These are phyloP conservation scores for Pouteria campechiana DNA, from an alignment of 179 eudicot genomes.

Conservation along the genomic window DNA sequence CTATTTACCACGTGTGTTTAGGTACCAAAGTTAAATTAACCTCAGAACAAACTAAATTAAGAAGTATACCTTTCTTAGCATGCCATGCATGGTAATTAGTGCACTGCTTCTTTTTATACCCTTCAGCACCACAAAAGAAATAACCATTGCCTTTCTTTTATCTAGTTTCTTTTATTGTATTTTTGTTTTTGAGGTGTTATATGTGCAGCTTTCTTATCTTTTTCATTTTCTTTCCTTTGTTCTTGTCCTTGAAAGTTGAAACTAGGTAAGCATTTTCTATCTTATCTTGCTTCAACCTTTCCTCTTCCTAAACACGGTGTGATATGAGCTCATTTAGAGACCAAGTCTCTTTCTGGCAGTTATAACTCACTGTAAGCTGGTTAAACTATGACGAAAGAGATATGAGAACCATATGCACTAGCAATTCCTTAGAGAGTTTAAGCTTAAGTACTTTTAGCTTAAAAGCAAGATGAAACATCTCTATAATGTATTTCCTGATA, in stretches of 20 bases:
- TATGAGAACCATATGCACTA: conserved; percentile 1
- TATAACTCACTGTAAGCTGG: background rate
- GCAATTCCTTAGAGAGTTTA: background rate
- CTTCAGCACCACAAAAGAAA: too few relatives aligned
- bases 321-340: background rate
- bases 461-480: too few relatives aligned
- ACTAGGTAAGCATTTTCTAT: background rate
- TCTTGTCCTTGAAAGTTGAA: too few relatives aligned
- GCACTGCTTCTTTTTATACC: background rate
- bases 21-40: background rate
- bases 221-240: background rate
- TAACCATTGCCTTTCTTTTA: too few relatives aligned
- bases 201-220: too few relatives aligned
- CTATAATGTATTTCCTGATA: too few relatives aligned
- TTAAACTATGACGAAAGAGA: background rate
- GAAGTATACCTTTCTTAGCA: background rate
- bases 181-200: too few relatives aligned
- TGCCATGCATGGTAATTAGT: background rate
- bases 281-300: background rate
- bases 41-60: background rate
- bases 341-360: background rate
- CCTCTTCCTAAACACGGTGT: background rate
- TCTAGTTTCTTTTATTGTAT: too few relatives aligned
- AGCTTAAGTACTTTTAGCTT: background rate
- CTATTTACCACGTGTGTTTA: too few relatives aligned